Conservation (phyloP, 805 yeast genomes). For the Ogataea nonfermentans region DNA sequence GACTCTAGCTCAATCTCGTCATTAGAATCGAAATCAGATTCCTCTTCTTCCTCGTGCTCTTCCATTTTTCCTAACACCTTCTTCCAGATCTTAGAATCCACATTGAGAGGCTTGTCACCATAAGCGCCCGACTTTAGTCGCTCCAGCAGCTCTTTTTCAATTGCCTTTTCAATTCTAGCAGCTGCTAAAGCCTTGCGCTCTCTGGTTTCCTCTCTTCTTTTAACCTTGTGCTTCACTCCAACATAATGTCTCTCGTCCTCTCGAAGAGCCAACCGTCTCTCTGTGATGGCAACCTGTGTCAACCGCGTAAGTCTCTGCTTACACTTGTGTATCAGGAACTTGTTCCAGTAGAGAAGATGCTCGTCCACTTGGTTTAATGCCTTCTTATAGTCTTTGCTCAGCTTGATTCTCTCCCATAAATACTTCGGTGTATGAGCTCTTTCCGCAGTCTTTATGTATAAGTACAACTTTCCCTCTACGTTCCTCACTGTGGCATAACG, state of each 20-base stretch:
- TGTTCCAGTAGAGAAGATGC: slow-evolving; percentile 89
- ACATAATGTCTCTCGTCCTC: slow-evolving; percentile 95
- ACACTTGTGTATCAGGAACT: slow-evolving; percentile 86
- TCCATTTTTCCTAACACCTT: slow-evolving; percentile 78
- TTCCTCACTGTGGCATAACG: slow-evolving; percentile 85
- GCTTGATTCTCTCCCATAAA: slow-evolving; percentile 91
- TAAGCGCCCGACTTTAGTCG: slow-evolving; percentile 97
- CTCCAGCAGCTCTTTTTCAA: slow-evolving; percentile 91
- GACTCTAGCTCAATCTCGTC: slow-evolving; percentile 44
- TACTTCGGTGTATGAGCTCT: slow-evolving; percentile 94
- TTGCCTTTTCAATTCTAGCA: slow-evolving; percentile 93
- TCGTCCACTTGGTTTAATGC: slow-evolving; percentile 89
- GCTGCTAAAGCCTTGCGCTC: slow-evolving; percentile 97
- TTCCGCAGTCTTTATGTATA: slow-evolving; percentile 96
- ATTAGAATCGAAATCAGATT: slow-evolving; percentile 50
- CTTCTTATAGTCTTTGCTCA: slow-evolving; percentile 83
- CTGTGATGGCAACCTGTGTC: slow-evolving; percentile 93
- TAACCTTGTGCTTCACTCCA: slow-evolving; percentile 90
- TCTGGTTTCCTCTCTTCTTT: slow-evolving; percentile 89
- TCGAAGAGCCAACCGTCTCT: slow-evolving; percentile 85
- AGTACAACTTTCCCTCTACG: slow-evolving; percentile 72
- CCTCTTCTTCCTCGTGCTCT: slow-evolving; percentile 48
- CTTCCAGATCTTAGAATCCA: slow-evolving; percentile 94
- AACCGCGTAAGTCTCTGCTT: slow-evolving; percentile 93
- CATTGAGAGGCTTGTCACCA: slow-evolving; percentile 96